Conservation (phyloP, 805 yeast species). For the Nadsonia fulvescens region DNA sequence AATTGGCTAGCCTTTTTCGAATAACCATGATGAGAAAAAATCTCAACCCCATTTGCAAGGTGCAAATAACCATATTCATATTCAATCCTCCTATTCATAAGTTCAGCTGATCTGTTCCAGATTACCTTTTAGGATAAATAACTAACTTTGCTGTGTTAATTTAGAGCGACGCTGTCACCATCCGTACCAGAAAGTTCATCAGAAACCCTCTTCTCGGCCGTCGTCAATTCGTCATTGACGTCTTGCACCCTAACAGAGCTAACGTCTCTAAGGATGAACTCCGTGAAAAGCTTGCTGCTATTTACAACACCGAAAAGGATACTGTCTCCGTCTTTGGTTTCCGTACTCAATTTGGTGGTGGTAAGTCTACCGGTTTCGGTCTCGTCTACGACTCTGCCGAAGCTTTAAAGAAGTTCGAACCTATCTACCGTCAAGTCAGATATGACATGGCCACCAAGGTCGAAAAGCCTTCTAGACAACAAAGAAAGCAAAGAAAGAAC, state of each 20-base stretch:
- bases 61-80: no score
- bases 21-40: no score
- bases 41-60: no score
- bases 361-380: slow-evolving; percentile 98
- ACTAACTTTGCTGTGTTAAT: slow-evolving; percentile 1
- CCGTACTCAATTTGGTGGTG: slow-evolving; percentile 99
- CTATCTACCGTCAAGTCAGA: slow-evolving; percentile 97
- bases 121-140: no score
- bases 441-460: slow-evolving; percentile 92
- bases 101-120: no score
- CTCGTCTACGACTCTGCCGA: slow-evolving; percentile 95
- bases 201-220: slow-evolving; percentile 98
- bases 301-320: slow-evolving; percentile 84
- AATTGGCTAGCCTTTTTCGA: no score
- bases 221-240: slow-evolving; percentile 99
- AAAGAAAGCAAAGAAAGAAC: slow-evolving; percentile 99
- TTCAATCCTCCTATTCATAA: no score
- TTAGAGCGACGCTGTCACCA: slow-evolving; percentile 97
- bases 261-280: slow-evolving; percentile 98
- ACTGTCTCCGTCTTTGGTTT: slow-evolving; percentile 96
- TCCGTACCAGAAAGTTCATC: slow-evolving; percentile 98
- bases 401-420: slow-evolving; percentile 97
- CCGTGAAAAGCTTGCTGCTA: slow-evolving; percentile 79
- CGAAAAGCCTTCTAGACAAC: slow-evolving; percentile 98
- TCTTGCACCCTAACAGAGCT: slow-evolving; percentile 98